Evolutionary conservation across 2,329 filamentous ascomycete genomes (phyloP).

Genomic region (Teratosphaeria gauchensis): DNA sequence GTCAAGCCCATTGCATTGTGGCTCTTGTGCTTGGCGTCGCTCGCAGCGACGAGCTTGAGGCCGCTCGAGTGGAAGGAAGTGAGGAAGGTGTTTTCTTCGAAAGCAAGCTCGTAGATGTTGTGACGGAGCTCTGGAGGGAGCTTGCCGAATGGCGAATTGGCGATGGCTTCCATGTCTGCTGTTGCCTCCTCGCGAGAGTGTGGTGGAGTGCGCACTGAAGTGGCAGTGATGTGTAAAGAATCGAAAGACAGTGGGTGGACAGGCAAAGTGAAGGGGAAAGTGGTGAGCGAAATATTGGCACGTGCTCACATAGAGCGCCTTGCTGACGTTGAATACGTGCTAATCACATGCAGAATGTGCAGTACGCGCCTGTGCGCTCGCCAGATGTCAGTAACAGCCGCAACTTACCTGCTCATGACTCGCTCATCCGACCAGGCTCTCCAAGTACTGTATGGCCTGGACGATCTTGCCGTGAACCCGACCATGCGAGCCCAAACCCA

Average conservation of each 20-base stretch:
- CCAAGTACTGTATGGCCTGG: background rate
- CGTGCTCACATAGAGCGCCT: background rate
- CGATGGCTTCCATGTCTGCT: background rate
- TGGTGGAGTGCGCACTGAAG: too few relatives aligned
- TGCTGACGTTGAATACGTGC: background rate
- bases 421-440: background rate
- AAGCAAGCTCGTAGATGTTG: background rate
- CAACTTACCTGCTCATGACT: background rate
- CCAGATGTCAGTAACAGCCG: background rate
- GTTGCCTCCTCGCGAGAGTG: too few relatives aligned
- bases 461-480: background rate
- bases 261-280: background rate
- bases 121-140: background rate
- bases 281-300: background rate
- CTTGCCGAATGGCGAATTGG: background rate
- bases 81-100: background rate
- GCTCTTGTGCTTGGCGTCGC: background rate
- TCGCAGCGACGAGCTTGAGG: background rate
- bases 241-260: too few relatives aligned
- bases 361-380: background rate
- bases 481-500: background rate
- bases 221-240: background rate
- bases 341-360: background rate
- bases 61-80: background rate
- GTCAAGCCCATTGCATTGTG: background rate